phyloP scores from a whole-genome alignment of 2,329 filamentous ascomycete genomes.

The Curvularia sp. region DNA sequence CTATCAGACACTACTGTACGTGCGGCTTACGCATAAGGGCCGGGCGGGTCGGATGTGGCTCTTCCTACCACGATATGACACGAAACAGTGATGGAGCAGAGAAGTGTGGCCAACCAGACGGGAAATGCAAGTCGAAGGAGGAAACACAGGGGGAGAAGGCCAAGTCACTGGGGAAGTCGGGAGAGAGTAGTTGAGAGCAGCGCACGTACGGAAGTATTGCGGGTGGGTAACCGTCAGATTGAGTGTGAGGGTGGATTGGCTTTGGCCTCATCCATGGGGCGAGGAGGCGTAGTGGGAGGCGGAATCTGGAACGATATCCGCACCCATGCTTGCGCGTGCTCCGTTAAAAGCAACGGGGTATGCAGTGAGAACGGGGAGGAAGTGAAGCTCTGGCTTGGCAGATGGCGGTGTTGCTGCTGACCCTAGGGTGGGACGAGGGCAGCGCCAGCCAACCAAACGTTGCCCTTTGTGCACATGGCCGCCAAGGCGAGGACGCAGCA shows the following conservation, averaged over 20 bases:
- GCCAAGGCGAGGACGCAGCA: constrained; percentile 7
- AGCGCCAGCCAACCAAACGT: constrained; percentile 17
- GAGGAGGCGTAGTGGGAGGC: constrained; percentile 25
- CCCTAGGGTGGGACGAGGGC: constrained; percentile 4
- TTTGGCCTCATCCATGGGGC: constrained; percentile 24
- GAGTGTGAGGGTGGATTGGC: constrained; percentile 20
- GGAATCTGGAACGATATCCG: constrained; percentile 24
- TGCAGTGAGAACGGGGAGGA: constrained; percentile 8
- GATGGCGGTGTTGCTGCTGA: constrained; percentile 16
- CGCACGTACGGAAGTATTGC: constrained; percentile 15
- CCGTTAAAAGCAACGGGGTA: constrained; percentile 26
- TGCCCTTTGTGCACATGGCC: constrained; percentile 13
- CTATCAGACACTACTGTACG: neutral
- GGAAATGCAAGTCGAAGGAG: neutral
- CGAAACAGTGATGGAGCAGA: constrained; percentile 1
- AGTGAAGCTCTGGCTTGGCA: constrained; percentile 27
- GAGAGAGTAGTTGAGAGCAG: constrained; percentile 20
- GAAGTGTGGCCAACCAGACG: constrained; percentile 1
- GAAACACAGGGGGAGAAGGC: neutral
- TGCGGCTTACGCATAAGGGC: constrained; percentile 5
- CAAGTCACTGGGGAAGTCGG: constrained; percentile 11
- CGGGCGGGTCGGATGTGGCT: constrained; percentile 13
- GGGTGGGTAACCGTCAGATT: constrained; percentile 20
- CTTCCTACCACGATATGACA: constrained; percentile 8
- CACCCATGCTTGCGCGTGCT: constrained; percentile 24